A percentile compares a stretch with the other conserved stretches of the same genome.
These are phyloP conservation scores for Capsella rubella DNA, from an alignment of 441 rosid genomes.

Conservation along the genomic window DNA sequence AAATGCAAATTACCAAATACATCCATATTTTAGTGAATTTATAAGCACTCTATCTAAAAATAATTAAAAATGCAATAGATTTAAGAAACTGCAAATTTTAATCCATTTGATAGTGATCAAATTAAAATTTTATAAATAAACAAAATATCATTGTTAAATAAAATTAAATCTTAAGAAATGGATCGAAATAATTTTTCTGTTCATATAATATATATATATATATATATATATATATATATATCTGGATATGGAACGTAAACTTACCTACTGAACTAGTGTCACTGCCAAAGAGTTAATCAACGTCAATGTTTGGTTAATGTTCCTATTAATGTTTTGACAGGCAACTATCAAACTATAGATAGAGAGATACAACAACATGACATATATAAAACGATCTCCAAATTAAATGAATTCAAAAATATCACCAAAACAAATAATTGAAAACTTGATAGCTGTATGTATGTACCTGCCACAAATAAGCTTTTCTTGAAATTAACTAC, in stretches of 20 bases:
- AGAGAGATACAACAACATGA: slow-evolving; percentile 5
- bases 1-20: not conserved
- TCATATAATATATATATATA: no score
- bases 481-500: not conserved
- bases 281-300: slow-evolving; percentile 21
- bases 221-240: no score
- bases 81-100: not conserved
- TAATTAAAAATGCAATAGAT: not conserved
- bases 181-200: not conserved
- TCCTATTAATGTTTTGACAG: not conserved
- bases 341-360: slow-evolving; percentile 1
- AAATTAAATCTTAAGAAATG: not conserved
- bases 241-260: not conserved
- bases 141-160: not conserved
- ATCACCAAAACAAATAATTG: slow-evolving; percentile 29
- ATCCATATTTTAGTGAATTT: not conserved
- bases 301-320: slow-evolving; percentile 9
- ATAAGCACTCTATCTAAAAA: not conserved
- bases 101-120: no score
- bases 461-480: slow-evolving; percentile 10
- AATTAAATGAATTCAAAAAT: slow-evolving; percentile 12
- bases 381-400: slow-evolving; percentile 3
- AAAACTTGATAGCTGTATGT: slow-evolving; percentile 23
- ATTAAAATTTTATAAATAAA: not conserved
- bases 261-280: slow-evolving; percentile 15